Conservation (phyloP, 441 rosid species). For the Geranium incanum region DNA sequence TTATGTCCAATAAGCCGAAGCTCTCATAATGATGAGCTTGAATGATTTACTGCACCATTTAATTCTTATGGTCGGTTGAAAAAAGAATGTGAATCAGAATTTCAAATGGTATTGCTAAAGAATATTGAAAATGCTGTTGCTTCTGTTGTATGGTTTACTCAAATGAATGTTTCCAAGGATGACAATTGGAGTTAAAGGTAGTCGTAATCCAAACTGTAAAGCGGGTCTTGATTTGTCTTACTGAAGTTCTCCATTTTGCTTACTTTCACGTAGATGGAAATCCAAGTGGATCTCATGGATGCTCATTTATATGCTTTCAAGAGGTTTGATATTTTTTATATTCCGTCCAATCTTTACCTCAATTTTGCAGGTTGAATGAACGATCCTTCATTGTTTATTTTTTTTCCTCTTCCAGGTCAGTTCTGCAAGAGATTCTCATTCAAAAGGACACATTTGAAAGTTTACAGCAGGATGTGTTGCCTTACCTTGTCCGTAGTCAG, state of each 20-base stretch:
- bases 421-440: slow-evolving; percentile 61
- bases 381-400: slow-evolving; percentile 6
- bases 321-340: slow-evolving; percentile 41
- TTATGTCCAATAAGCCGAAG: not conserved
- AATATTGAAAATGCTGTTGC: not conserved
- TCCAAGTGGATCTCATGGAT: slow-evolving; percentile 87
- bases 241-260: slow-evolving; percentile 20
- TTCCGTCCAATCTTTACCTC: slow-evolving; percentile 6
- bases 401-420: slow-evolving; percentile 42
- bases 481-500: slow-evolving; percentile 85
- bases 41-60: not conserved
- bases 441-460: slow-evolving; percentile 63
- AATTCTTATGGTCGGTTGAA: not conserved
- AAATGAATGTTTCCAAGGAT: not conserved
- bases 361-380: not conserved
- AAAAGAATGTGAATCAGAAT: not conserved
- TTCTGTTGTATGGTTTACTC: not conserved
- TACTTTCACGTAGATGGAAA: slow-evolving; percentile 56
- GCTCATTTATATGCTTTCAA: slow-evolving; percentile 93
- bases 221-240: not conserved
- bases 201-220: not conserved
- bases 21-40: not conserved
- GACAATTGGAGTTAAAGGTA: not conserved
- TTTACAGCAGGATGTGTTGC: slow-evolving; percentile 76
- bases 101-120: not conserved